Conservation (phyloP, 495 filamentous ascomycete species). For the Penicillium tannophilum region DNA sequence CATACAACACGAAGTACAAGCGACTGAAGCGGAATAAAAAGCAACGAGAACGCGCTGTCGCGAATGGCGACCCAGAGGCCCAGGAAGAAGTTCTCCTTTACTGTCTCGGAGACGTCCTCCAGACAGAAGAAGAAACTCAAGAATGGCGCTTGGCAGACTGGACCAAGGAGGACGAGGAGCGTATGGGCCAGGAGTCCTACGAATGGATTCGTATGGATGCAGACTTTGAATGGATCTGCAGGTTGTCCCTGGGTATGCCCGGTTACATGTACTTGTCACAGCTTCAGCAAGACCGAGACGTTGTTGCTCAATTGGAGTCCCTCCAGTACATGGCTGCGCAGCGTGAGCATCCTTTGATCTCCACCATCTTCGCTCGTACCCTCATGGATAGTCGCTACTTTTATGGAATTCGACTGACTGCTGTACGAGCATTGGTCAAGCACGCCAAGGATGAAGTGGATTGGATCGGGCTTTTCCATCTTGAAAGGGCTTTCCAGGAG, state of each 20-base stretch:
- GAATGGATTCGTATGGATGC: conserved; percentile 99
- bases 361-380: conserved; percentile 84
- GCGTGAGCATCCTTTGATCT: conserved; percentile 69
- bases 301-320: conserved; percentile 90
- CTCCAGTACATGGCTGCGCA: conserved; percentile 62
- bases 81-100: conserved; percentile 88
- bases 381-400: conserved; percentile 92
- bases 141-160: conserved; percentile 89
- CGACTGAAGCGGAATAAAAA: conserved; percentile 89
- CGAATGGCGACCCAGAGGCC: conserved; percentile 66
- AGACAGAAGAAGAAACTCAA: conserved; percentile 74
- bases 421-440: conserved; percentile 70
- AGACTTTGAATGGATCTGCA: conserved; percentile 97
- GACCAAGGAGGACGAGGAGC: conserved; percentile 79
- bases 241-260: conserved; percentile 75
- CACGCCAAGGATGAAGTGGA: conserved; percentile 69
- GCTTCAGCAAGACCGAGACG: conserved; percentile 94
- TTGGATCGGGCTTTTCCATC: conserved; percentile 81
- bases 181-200: conserved; percentile 94
- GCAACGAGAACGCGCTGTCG: conserved; percentile 76
- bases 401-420: conserved; percentile 84
- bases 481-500: conserved; percentile 80
- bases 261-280: conserved; percentile 98
- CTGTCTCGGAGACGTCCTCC: conserved; percentile 88
- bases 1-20: conserved; percentile 99